Percentiles rank a stretch among this genome's conserved stretches.
These are phyloP conservation scores for Camelina laxa DNA, from an alignment of 345 rosid species.

Conservation along the genomic window DNA sequence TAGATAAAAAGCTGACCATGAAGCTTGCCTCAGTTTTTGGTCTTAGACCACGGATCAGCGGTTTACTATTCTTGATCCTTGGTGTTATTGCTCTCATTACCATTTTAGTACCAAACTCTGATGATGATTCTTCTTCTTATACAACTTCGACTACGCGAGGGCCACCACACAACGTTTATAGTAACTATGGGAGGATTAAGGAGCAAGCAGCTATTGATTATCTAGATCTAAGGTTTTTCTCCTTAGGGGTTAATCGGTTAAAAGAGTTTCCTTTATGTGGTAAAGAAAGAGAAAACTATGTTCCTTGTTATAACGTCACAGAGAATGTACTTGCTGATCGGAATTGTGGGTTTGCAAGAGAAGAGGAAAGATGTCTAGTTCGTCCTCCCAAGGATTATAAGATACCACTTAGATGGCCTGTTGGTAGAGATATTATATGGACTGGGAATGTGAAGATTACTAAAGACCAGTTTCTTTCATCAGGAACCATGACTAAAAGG, in stretches of 20 bases:
- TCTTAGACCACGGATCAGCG: slow-evolving; percentile 64
- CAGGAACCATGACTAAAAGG: slow-evolving; percentile 97
- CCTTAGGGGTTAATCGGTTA: slow-evolving; percentile 51
- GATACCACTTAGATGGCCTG: slow-evolving; percentile 86
- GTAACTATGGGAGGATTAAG: slow-evolving; percentile 76
- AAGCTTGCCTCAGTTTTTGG: slow-evolving; percentile 60
- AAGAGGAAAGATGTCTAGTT: slow-evolving; percentile 58
- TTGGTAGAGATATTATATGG: slow-evolving; percentile 92
- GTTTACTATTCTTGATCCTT: slow-evolving; percentile 64
- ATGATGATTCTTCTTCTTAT: slow-evolving; percentile 57
- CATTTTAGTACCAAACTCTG: slow-evolving; percentile 58
- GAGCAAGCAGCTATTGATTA: slow-evolving; percentile 81
- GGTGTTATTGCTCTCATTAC: slow-evolving; percentile 69
- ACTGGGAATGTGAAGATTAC: slow-evolving; percentile 85
- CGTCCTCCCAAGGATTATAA: slow-evolving; percentile 92
- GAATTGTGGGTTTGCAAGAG: slow-evolving; percentile 65
- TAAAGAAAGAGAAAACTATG: slow-evolving; percentile 80
- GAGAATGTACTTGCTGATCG: slow-evolving; percentile 70
- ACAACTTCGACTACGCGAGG: slow-evolving; percentile 39
- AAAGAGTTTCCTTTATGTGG: slow-evolving; percentile 72
- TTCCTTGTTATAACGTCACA: slow-evolving; percentile 85
- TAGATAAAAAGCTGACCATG: slow-evolving; percentile 38
- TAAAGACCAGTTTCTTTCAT: slow-evolving; percentile 91
- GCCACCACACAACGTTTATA: slow-evolving; percentile 51
- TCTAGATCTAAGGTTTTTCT: slow-evolving; percentile 68